Evolutionary conservation across 371 early-diverging fungal genomes (phyloP), one percentile per base, ranked within the genome.

Genomic region (Rhizopus arrhizus): DNA sequence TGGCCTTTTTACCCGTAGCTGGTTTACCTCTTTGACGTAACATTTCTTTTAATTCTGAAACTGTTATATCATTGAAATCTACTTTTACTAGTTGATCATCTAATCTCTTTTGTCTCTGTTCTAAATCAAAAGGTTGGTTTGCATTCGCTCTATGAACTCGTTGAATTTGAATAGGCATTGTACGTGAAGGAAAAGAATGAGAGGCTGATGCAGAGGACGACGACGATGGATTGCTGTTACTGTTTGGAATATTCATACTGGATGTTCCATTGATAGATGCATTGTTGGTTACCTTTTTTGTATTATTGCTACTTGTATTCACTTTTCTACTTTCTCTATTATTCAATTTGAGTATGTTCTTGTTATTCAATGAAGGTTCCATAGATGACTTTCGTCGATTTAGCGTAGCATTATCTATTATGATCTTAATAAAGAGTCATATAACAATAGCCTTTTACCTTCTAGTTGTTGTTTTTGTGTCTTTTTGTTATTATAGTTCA

Each of bases 11-110:
- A 10, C 91, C 91, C 3, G 86, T 82, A 9, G 88, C 85, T 12
- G 85, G 88, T 46, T 86, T 85, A 2, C 89, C 87, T 29, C 91
- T 77, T 58, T 85, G 83, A 31, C 89, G 69, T 34, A 91, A 61
- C 81, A 89, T 83, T 29, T 91, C 90, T 62, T 91, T 91, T 34
- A 91, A 72, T 66, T 90, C 89, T 6, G 85, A 71, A 0, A 91
- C 91, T 0, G 91, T 91, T 34, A 91, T 84, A 67, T 91, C 91
- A 22, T 89, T 84, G 65, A 90, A 89, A 53, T 91, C 80, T 10
- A 86, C 83, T 33, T 77, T 81, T 13, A 77, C 80, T 51, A 91
- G 76, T 40, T 84, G 85, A 38, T 85, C 85, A 61, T 91, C 88
- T 41, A 89, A 59, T 47, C 71, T 65, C n/a, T 72, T 73, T 49